These are phyloP conservation scores for Cryptosporidium andersoni DNA, from an alignment of 169 alveolate species.

Conservation along the genomic window DNA sequence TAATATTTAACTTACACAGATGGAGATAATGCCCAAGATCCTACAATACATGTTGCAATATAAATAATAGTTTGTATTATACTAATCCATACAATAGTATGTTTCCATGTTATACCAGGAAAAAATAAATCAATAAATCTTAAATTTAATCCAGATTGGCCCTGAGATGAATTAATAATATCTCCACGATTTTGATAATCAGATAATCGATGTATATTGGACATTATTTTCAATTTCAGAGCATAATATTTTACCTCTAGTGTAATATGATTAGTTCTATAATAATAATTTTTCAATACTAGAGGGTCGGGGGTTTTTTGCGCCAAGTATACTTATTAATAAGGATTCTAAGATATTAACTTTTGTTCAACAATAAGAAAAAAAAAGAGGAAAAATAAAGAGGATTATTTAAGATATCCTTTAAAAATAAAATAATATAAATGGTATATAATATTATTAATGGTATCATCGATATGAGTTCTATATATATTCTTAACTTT, in stretches of 20 bases:
- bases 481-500: background rate
- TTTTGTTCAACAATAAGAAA: background rate
- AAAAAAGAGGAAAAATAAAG: background rate
- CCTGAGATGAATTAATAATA: background rate
- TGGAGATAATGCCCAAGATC: conserved; percentile 66
- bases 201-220: conserved; percentile 63
- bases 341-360: background rate
- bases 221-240: conserved; percentile 1
- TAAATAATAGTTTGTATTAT: conserved; percentile 40
- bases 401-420: background rate
- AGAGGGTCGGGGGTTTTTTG: too few species aligned
- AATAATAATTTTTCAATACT: too few species aligned
- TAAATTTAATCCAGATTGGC: conserved; percentile 26
- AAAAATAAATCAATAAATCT: conserved; percentile 60
- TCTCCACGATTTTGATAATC: conserved; percentile 46
- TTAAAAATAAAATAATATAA: background rate
- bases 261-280: too few species aligned
- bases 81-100: conserved; percentile 63
- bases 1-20: conserved; percentile 42
- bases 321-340: too few species aligned
- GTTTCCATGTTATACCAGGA: conserved; percentile 65
- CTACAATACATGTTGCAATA: conserved; percentile 46
- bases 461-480: background rate
- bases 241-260: too few species aligned
- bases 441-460: background rate